Evolutionary conservation across 2,329 filamentous ascomycete genomes (phyloP).

Genomic region (Phialophora chinensis): DNA sequence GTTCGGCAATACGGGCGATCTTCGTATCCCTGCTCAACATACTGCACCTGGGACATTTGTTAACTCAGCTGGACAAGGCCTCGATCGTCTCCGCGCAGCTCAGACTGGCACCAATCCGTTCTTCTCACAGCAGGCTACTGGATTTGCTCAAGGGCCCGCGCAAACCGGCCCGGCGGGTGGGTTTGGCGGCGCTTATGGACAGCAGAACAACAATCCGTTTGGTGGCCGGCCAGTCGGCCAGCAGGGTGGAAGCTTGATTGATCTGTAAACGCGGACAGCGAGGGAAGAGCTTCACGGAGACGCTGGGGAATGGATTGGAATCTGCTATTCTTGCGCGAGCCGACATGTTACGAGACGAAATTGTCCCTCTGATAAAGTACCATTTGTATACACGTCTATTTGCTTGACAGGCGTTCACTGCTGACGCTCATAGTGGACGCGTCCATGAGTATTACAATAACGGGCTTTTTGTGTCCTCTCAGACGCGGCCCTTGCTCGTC

Average conservation of each 20-base stretch:
- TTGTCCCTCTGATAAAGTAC: constrained; percentile 10
- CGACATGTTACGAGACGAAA: constrained; percentile 15
- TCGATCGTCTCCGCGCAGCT: constrained; percentile 70
- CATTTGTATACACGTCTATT: constrained; percentile 6
- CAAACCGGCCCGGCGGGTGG: constrained; percentile 58
- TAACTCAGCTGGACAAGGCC: constrained; percentile 88
- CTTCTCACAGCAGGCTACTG: constrained; percentile 80
- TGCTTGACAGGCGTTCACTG: constrained; percentile 18
- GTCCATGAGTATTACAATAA: not conserved
- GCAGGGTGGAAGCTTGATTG: constrained; percentile 65
- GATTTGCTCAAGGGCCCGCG: constrained; percentile 53
- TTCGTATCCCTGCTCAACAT: constrained; percentile 94
- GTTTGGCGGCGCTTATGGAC: constrained; percentile 52
- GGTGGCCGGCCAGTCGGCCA: constrained; percentile 56
- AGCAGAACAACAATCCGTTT: constrained; percentile 62
- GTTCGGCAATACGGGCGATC: constrained; percentile 94
- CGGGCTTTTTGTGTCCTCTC: not conserved
- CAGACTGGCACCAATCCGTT: constrained; percentile 89
- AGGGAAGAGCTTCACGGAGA: constrained; percentile 7
- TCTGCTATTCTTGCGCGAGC: not conserved
- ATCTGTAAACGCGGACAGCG: constrained; percentile 52
- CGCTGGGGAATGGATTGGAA: not conserved
- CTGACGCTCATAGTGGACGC: not conserved
- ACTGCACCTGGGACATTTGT: constrained; percentile 95
- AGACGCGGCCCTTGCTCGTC: not conserved